Conservation (phyloP, 2,329 filamentous ascomycete species). For the Didymella arachidicola region DNA sequence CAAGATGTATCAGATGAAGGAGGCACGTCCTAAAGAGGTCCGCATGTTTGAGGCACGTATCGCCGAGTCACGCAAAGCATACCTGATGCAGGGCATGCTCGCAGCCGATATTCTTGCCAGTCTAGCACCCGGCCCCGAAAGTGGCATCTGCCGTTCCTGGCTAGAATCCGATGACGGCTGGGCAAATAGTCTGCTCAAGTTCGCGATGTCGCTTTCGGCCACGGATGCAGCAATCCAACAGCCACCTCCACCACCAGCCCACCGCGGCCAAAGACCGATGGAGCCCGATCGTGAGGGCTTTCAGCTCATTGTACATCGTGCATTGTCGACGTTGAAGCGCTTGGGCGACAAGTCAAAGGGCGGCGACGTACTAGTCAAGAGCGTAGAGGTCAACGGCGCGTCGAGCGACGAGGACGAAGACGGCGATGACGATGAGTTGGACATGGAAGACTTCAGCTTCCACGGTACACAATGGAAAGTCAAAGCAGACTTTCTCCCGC, state of each 20-base stretch:
- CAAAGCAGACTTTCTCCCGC: constrained; percentile 54
- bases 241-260: constrained; percentile 38
- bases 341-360: constrained; percentile 56
- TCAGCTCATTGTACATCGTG: constrained; percentile 54
- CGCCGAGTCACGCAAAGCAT: constrained; percentile 84
- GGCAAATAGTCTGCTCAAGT: constrained; percentile 76
- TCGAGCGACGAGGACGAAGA: constrained; percentile 37
- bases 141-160: constrained; percentile 78
- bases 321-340: constrained; percentile 56
- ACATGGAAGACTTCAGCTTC: constrained; percentile 45
- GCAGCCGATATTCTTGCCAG: constrained; percentile 87
- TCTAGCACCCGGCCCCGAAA: constrained; percentile 75
- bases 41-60: constrained; percentile 62
- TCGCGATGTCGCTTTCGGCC: constrained; percentile 71
- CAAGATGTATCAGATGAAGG: constrained; percentile 41
- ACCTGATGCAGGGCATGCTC: constrained; percentile 89
- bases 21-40: constrained; percentile 56
- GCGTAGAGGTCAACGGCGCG: constrained; percentile 38
- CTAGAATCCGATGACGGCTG: constrained; percentile 84
- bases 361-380: constrained; percentile 43
- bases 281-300: constrained; percentile 48
- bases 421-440: constrained; percentile 39
- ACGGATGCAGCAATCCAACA: constrained; percentile 40
- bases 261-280: constrained; percentile 44
- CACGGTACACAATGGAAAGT: constrained; percentile 46